Percentiles rank a stretch among this genome's conserved stretches.
Evolutionary conservation across 176 grass and related monocot genomes (phyloP).

Genomic region (Thalia dealbata): DNA sequence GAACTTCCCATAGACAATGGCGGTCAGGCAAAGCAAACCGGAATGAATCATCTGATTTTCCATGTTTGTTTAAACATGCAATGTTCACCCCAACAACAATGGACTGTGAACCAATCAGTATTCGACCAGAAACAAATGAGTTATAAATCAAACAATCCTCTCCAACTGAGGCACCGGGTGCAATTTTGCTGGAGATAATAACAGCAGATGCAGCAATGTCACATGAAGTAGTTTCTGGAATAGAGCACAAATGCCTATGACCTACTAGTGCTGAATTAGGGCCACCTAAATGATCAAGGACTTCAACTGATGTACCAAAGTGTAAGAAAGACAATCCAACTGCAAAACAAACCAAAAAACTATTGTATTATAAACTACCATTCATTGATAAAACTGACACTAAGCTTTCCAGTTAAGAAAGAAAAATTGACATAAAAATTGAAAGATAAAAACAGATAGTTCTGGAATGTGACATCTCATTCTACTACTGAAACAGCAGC

Average conservation of each 20-base stretch:
- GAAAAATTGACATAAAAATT: background rate
- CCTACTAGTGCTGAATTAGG: conserved; percentile 65
- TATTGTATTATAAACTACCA: background rate
- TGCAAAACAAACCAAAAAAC: conserved; percentile 34
- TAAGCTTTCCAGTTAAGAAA: background rate
- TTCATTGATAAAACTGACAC: background rate
- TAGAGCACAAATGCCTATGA: conserved; percentile 56
- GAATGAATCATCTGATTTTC: conserved; percentile 17
- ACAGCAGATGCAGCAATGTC: conserved; percentile 75
- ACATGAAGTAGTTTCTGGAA: conserved; percentile 71
- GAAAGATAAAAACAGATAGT: too few species aligned
- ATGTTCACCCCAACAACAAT: conserved; percentile 79
- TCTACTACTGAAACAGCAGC: background rate
- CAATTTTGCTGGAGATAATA: conserved; percentile 79
- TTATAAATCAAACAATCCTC: conserved; percentile 87
- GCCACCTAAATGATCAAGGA: conserved; percentile 79
- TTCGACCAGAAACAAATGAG: conserved; percentile 59
- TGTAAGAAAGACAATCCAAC: conserved; percentile 82
- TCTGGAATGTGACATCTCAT: background rate
- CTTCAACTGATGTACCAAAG: conserved; percentile 89
- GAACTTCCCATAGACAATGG: conserved; percentile 93
- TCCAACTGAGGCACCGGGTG: conserved; percentile 60
- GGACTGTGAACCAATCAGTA: conserved; percentile 74
- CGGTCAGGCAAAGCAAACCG: conserved; percentile 64
- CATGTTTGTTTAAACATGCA: conserved; percentile 20